A percentile compares a stretch with the other conserved stretches of the same genome.
These are phyloP conservation scores for Amanita muscaria DNA, from an alignment of 768 basidiomycete species.

Conservation along the genomic window DNA sequence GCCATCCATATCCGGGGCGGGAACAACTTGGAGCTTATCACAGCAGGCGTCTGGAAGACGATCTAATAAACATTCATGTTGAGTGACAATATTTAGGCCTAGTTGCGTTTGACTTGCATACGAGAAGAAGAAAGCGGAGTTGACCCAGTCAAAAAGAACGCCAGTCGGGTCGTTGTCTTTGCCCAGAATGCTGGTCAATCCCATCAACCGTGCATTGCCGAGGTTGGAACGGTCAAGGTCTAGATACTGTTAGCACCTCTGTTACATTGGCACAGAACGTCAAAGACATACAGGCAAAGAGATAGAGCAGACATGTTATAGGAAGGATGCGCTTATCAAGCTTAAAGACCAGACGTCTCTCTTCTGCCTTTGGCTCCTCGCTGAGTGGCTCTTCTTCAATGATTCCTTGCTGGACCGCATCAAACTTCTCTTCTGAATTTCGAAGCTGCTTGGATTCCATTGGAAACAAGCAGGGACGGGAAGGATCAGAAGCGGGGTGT, in stretches of 20 bases:
- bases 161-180: constrained; percentile 57
- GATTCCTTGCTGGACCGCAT: constrained; percentile 12
- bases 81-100: background rate
- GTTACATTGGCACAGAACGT: background rate
- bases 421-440: constrained; percentile 23
- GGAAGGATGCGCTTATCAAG: constrained; percentile 63
- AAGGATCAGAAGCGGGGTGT: background rate
- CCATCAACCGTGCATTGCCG: constrained; percentile 73
- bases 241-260: constrained; percentile 12
- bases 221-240: constrained; percentile 72
- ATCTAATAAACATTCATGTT: constrained; percentile 34
- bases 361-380: constrained; percentile 25
- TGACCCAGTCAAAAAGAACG: constrained; percentile 67
- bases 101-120: constrained; percentile 40
- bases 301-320: constrained; percentile 62
- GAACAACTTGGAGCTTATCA: constrained; percentile 55
- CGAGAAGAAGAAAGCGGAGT: constrained; percentile 71
- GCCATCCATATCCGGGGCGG: constrained; percentile 65
- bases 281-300: constrained; percentile 58
- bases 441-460: background rate
- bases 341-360: constrained; percentile 50
- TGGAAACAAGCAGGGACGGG: background rate
- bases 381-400: constrained; percentile 8
- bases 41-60: constrained; percentile 59
- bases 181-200: constrained; percentile 51